Evolutionary conservation across 2,329 filamentous ascomycete genomes (phyloP), one percentile per base, ranked within the genome.

Genomic region (Fusarium sarcochroum): DNA sequence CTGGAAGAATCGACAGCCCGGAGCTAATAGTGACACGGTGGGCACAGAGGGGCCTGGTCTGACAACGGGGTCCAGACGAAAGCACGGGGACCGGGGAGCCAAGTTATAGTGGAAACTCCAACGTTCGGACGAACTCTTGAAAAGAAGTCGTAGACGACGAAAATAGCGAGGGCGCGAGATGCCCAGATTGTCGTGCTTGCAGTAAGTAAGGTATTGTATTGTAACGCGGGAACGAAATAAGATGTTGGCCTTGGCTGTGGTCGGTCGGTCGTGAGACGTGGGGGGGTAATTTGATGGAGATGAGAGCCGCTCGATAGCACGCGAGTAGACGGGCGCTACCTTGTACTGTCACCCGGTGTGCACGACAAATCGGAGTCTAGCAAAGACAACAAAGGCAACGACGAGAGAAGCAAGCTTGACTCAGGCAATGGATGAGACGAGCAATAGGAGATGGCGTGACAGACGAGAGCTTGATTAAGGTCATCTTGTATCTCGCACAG

Each of bases 1-100:
- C 44, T 63, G 60, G 50, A 34, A 30, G 60, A 58, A 57, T 58
- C 52, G 66, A 56, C 60, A 61, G 40, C 41, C 40, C 46, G 41
- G 41, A 66, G 65, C 68, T 71, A 71, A 51, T 38, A 63, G 52
- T 57, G 69, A 58, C 52, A 64, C 69, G 50, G 68, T 71, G 64
- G 64, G 45, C 61, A 67, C 51, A 53, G 44, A 51, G 53, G 62
- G 59, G 55, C 58, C 59, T 66, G 57, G 58, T 67, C 61, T 66
- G 64, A 68, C 54, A 58, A 72, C 67, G 34, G 55, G 45, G 49
- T 49, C 58, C 44, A 47, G 56, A 53, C 41, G 58, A 63, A 49
- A 63, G 32, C 32, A 46, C 37, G 55, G 42, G 30, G 30, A 32
- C 58, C 40, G 40, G 55, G 54, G 42, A 47, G 48, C 44, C 35